These are phyloP conservation scores for Gamarada debralockiae DNA, from an alignment of 495 filamentous ascomycete genomes.

Conservation along the genomic window DNA sequence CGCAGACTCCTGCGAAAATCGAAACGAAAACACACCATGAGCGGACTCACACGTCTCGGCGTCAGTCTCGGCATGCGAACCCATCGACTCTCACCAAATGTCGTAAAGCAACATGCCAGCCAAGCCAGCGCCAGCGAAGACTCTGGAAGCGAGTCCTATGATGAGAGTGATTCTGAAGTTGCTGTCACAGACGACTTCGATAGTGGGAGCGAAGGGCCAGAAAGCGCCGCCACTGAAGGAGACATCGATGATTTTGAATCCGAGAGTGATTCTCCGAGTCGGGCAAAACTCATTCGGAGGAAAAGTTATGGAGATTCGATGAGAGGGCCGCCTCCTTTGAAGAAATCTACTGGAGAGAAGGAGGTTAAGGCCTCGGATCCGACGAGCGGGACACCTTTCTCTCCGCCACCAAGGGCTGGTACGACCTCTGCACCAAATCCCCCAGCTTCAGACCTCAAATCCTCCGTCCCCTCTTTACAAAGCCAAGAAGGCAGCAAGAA, in stretches of 20 bases:
- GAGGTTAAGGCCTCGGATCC: slow-evolving; percentile 18
- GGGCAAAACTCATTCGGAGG: slow-evolving; percentile 6
- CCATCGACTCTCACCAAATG: slow-evolving; percentile 62
- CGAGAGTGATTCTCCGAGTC: slow-evolving; percentile 11
- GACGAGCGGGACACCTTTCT: background rate
- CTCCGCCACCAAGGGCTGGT: background rate
- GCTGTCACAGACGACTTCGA: background rate
- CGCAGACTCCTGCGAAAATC: slow-evolving; percentile 43
- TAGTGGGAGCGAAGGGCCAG: slow-evolving; percentile 26
- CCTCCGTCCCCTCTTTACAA: background rate
- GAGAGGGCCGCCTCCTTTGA: slow-evolving; percentile 25
- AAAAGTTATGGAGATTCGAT: slow-evolving; percentile 24
- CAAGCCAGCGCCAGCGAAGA: slow-evolving; percentile 22
- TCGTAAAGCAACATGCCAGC: slow-evolving; percentile 43
- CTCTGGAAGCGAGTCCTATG: slow-evolving; percentile 13
- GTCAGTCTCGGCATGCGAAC: slow-evolving; percentile 74
- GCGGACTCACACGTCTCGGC: slow-evolving; percentile 55
- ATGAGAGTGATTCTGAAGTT: slow-evolving; percentile 17
- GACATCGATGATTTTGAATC: slow-evolving; percentile 40
- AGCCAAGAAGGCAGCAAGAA: background rate
- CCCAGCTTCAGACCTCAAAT: background rate
- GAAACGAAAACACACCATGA: slow-evolving; percentile 57
- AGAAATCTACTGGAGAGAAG: slow-evolving; percentile 23
- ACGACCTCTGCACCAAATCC: background rate
- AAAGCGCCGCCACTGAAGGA: slow-evolving; percentile 46